Evolutionary conservation across 495 filamentous ascomycete genomes (phyloP), one percentile per base, ranked within the genome.

Genomic region (Talaromyces stipitatus): DNA sequence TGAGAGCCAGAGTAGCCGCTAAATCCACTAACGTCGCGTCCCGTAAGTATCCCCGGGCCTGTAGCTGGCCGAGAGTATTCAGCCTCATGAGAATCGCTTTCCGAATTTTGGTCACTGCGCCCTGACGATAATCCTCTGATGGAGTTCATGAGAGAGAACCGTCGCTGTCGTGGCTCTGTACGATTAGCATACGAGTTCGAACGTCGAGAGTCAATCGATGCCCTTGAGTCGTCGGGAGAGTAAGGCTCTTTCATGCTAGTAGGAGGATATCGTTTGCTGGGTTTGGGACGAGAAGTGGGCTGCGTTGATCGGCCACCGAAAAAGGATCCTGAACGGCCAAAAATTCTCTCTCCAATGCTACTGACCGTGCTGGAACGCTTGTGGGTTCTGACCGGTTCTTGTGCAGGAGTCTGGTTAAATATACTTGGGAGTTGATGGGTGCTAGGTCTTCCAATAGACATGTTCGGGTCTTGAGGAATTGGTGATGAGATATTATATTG

Each of bases 281-380:
- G 55, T 33, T 72, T 76, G 48, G 69, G 59, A 10, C 62, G 67
- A 57, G 73, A 54, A 5, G 66, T 61, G 2, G 62, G 38, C 55
- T 81, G 78, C 1, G 72, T 76, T 29, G 72, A 71, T 50, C 74
- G 76, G 43, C 72, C 72, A 32, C 79, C 80, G 66, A 95, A 90
- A 33, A 95, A 76, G 6, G 88, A 92, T 14, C 84, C 85, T 56
- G 85, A 87, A 33, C 91, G 84, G 56, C 88, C 83, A 69, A 96
- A 88, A 12, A 95, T 71, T 67, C 86, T 89, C 62, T 87, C 87
- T 26, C 84, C 75, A 56, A 92, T 82, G 57, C 89, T 86, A 32
- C 89, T 86, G 62, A 96, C 84, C 3, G 92, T 97, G 69, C 85
- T 96, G 2, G 92, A 95, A 60, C 92, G 80, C 71, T 90, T 92